These are phyloP conservation scores for Besnoitia besnoiti DNA, from an alignment of 169 alveolate genomes.

Conservation along the genomic window DNA sequence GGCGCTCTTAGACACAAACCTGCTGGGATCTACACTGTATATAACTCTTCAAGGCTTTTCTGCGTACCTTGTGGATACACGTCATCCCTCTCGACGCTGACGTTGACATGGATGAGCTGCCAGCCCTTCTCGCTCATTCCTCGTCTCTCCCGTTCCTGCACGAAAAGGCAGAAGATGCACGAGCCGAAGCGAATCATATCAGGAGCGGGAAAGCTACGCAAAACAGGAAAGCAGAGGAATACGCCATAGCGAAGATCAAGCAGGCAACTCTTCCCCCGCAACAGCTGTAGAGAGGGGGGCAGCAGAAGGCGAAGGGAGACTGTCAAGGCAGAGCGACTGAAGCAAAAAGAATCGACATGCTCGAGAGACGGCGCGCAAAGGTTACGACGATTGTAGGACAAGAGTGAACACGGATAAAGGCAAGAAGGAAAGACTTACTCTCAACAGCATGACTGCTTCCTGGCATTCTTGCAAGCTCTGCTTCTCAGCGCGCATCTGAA, in stretches of 20 bases:
- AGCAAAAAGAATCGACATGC: too few relatives aligned
- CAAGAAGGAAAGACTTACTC: neutral
- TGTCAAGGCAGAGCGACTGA: too few relatives aligned
- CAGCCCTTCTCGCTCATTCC: neutral
- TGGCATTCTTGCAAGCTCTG: conserved; percentile 22
- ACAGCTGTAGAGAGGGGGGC: too few relatives aligned
- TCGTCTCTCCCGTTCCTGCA: neutral
- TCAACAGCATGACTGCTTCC: conserved; percentile 27
- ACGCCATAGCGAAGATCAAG: neutral
- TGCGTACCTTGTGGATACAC: conserved; percentile 39
- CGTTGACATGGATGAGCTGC: conserved; percentile 54
- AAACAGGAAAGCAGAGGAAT: neutral
- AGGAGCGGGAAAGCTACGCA: neutral
- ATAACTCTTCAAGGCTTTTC: neutral
- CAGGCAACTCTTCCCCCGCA: neutral
- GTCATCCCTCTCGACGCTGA: conserved; percentile 37
- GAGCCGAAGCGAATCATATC: neutral
- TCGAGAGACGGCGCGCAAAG: too few relatives aligned
- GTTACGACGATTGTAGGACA: too few relatives aligned
- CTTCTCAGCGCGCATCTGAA: conserved; percentile 11
- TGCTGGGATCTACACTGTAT: too few relatives aligned
- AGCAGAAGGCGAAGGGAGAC: too few relatives aligned
- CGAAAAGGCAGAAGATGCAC: neutral
- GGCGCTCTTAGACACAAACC: neutral
- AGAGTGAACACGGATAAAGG: neutral